Evolutionary conservation across 768 basidiomycete genomes (phyloP), one percentile per base, ranked within the genome.

Genomic region (Trametes coccinea): DNA sequence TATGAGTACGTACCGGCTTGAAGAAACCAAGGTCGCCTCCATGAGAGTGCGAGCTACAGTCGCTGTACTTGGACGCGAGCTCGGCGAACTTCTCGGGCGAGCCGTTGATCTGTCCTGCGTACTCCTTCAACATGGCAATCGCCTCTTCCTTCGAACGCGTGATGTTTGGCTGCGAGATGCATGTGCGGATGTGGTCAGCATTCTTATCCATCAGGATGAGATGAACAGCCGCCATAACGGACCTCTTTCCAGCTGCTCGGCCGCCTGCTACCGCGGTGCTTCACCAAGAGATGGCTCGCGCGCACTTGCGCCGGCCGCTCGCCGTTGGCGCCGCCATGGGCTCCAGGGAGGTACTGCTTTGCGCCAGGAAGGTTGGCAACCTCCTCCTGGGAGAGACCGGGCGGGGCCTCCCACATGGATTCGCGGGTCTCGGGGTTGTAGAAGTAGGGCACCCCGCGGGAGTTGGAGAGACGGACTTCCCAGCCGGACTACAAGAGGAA

Each of bases 261-360:
- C 30, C 90, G 80, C 61, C 91, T 77, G 72, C 91, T 92, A 4
- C 81, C 89, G 52, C 78, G 80, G 76, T 98, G 95, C 77, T 99
- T 99, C 63, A 98, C 88, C 59, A 99, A 77, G 63, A 99, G 79
- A 78, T 99, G 97, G 70, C 93, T 94, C n/a, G 95, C 96, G 52
- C 93, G 85, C 41, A 97, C 92, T 74, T 90, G 81, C 17, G 77
- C 80, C 16, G 78, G 69, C 70, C 72, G 34, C 62, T 54, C 48
- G 67, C 68, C 62, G 52, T 59, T 44, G 30, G 47, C 31, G 31
- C 60, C 63, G 41, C 41, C 40, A 30, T 59, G 57, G 34, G 58
- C 69, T 33, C 71, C 71, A 37, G 56, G 74, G 59, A 82, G 81
- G 69, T 84, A 76, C 44, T 84, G 71, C 10, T 69, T 61, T 16